A percentile compares a stretch with the other conserved stretches of the same genome.
phyloP scores from a whole-genome alignment of 441 rosid species.

The Pelargonium citronellum region DNA sequence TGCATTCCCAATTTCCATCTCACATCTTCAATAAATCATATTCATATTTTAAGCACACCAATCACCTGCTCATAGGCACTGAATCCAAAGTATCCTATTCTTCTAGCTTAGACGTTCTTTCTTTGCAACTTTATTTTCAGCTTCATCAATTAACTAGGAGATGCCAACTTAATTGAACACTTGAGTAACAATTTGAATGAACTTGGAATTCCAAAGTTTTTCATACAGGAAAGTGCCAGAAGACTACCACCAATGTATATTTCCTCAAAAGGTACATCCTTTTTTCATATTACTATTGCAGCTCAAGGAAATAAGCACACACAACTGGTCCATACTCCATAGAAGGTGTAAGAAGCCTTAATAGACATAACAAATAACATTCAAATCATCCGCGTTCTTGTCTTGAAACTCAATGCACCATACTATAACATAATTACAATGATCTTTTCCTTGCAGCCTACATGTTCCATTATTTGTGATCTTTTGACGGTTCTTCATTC shows the following conservation, averaged over 20 bases:
- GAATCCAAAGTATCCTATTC: neutral
- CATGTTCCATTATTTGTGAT: neutral
- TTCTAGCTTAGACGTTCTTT: neutral
- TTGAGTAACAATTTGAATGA: neutral
- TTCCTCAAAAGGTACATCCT: slow-evolving; percentile 7
- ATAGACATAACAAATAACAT: neutral
- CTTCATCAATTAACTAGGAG: slow-evolving; percentile 6
- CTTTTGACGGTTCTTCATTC: neutral
- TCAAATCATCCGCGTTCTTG: neutral
- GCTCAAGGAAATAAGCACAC: neutral
- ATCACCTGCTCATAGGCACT: neutral
- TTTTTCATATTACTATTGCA: slow-evolving; percentile 1
- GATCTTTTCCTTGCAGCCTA: neutral
- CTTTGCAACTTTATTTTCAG: neutral
- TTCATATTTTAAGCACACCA: neutral
- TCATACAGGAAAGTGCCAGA: slow-evolving; percentile 14
- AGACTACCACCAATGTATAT: neutral
- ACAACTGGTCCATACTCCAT: neutral
- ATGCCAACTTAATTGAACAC: slow-evolving; percentile 7
- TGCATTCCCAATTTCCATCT: neutral
- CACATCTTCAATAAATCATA: neutral
- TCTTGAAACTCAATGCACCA: neutral
- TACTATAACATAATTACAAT: neutral
- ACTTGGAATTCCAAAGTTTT: slow-evolving; percentile 1
- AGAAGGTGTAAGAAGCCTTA: neutral